Evolutionary conservation across 169 alveolate species (phyloP).

Genomic region (Eimeria sp.): DNA sequence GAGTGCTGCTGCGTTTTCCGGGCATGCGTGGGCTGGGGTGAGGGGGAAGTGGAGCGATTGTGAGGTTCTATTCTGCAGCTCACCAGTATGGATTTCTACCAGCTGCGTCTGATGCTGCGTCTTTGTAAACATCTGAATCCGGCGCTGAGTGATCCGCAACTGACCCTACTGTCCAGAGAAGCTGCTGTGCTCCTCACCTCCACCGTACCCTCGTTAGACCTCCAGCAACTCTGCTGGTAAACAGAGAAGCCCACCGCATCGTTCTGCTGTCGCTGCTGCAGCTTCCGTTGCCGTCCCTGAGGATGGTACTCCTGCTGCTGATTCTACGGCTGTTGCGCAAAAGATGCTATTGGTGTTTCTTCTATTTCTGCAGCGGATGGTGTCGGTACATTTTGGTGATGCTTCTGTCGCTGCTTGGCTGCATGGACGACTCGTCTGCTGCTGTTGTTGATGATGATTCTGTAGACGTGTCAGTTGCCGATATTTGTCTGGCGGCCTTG

Average conservation of each 20-base stretch:
- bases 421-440: no score
- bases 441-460: background rate
- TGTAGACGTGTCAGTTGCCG: background rate
- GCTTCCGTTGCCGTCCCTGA: background rate
- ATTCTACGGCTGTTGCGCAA: background rate
- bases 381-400: background rate
- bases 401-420: background rate
- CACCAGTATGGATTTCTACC: slow-evolving; percentile 8
- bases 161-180: background rate
- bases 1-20: background rate
- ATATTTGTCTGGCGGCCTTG: background rate
- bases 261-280: no score
- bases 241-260: background rate
- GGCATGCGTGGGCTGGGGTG: background rate
- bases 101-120: slow-evolving; percentile 64
- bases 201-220: background rate
- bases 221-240: slow-evolving; percentile 60
- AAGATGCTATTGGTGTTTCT: background rate
- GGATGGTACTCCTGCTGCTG: background rate
- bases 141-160: background rate
- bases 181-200: slow-evolving; percentile 9
- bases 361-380: background rate
- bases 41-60: background rate
- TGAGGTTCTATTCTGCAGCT: background rate
- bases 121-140: slow-evolving; percentile 15